These are phyloP conservation scores for Forsythia suspensa DNA, from an alignment of 257 asterid genomes.

Conservation along the genomic window DNA sequence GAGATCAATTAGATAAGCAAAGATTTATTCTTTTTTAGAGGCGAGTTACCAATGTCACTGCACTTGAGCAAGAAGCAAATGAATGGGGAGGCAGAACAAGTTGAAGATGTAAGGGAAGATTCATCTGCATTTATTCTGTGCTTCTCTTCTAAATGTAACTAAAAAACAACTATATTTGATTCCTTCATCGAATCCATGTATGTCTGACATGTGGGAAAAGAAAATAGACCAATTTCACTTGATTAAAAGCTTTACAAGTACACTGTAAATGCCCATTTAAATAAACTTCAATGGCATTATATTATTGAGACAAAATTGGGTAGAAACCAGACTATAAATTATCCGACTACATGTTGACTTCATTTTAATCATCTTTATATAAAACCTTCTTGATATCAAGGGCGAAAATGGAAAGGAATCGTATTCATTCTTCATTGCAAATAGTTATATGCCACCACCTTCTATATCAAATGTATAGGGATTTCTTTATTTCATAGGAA, in stretches of 20 bases:
- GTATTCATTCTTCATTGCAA: not conserved
- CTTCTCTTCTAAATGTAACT: not conserved
- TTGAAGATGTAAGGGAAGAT: not conserved
- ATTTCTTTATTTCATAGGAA: not conserved
- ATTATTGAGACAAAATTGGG: not conserved
- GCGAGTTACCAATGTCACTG: not conserved
- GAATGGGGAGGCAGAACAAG: not conserved
- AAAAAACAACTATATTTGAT: no score
- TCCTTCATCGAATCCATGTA: not conserved
- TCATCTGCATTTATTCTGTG: not conserved
- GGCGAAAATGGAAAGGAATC: not conserved
- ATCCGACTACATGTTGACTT: not conserved
- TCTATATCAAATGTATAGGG: not conserved
- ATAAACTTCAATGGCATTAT: not conserved
- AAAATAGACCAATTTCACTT: not conserved
- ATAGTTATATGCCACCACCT: not conserved
- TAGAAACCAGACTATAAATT: not conserved
- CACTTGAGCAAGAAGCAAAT: not conserved
- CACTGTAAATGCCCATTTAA: not conserved
- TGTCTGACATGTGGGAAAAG: not conserved
- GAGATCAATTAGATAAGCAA: not conserved
- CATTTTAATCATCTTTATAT: not conserved
- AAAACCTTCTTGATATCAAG: not conserved
- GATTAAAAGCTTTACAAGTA: not conserved
- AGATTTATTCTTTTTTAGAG: not conserved